Percentiles rank a stretch among this genome's conserved stretches.
These are phyloP conservation scores for Fragilaria crotonensis DNA, from an alignment of 108 stramenopile species.

Conservation along the genomic window DNA sequence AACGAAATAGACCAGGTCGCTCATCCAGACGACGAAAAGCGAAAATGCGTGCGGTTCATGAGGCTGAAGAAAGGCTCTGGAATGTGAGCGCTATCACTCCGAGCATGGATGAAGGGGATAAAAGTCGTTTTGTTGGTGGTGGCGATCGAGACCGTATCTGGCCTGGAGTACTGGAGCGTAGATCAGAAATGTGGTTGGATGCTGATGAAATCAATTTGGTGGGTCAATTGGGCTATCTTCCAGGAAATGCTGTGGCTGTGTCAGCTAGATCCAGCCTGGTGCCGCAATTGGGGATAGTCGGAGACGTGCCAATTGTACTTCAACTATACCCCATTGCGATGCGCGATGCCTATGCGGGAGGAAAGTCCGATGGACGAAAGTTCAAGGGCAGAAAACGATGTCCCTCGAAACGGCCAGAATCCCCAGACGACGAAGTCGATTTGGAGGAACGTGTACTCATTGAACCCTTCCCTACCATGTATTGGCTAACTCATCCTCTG, in stretches of 20 bases:
- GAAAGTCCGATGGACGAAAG: conserved; percentile 43
- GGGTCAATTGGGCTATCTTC: conserved; percentile 66
- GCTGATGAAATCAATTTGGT: conserved; percentile 33
- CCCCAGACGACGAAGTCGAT: conserved; percentile 4
- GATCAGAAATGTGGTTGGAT: conserved; percentile 8
- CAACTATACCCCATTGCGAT: conserved; percentile 71
- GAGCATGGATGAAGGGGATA: not conserved
- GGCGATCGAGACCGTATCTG: conserved; percentile 22
- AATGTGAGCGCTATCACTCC: conserved; percentile 4
- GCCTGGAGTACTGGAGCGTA: conserved; percentile 13
- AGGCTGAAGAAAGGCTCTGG: conserved; percentile 13
- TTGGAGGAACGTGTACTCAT: conserved; percentile 17
- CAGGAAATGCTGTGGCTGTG: conserved; percentile 68
- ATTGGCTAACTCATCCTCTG: conserved; percentile 70
- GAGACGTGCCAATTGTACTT: conserved; percentile 44
- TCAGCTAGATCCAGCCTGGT: conserved; percentile 30
- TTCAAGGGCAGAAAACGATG: conserved; percentile 48
- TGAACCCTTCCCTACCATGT: conserved; percentile 83
- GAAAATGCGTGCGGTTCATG: conserved; percentile 21
- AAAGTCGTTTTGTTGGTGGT: conserved; percentile 11
- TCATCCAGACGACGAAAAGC: conserved; percentile 34
- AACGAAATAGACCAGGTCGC: conserved; percentile 34
- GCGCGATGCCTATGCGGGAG: conserved; percentile 48
- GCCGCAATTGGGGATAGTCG: conserved; percentile 1
- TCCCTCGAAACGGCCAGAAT: not conserved